Conservation (phyloP, 768 basidiomycete genomes). For the Phaeolepiota aurea region DNA sequence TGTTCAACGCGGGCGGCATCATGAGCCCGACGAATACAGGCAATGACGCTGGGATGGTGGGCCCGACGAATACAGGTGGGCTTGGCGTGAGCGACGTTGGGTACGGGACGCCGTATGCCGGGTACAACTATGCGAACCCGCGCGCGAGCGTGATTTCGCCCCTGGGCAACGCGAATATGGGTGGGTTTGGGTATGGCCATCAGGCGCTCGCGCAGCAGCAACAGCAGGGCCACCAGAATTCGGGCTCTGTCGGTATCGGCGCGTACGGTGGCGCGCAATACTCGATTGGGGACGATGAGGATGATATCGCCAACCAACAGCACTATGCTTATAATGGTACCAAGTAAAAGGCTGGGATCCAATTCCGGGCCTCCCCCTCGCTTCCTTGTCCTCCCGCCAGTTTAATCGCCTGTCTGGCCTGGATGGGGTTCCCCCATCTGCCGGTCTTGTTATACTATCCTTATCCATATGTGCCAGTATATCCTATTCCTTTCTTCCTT, state of each 20-base stretch:
- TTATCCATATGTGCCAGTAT: too few relatives aligned
- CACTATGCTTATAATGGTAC: not conserved
- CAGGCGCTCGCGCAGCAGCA: constrained; percentile 6
- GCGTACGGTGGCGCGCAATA: constrained; percentile 19
- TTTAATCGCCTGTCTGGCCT: not conserved
- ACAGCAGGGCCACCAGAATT: constrained; percentile 6
- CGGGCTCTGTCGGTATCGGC: constrained; percentile 6
- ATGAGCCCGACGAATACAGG: constrained; percentile 7
- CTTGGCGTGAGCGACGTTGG: constrained; percentile 3
- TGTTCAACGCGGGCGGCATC: constrained; percentile 13
- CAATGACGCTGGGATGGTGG: constrained; percentile 5
- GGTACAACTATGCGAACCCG: not conserved
- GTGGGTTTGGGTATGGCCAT: constrained; percentile 1
- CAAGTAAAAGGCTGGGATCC: not conserved
- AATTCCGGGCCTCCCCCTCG: too few relatives aligned
- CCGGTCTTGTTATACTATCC: not conserved
- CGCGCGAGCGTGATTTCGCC: constrained; percentile 5
- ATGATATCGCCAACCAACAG: constrained; percentile 3
- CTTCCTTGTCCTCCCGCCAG: not conserved
- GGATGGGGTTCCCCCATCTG: not conserved
- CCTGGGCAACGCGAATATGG: constrained; percentile 7
- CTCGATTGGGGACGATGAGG: constrained; percentile 23
- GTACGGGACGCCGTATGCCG: constrained; percentile 1
- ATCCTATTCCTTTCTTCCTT: too few relatives aligned
- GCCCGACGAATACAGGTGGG: constrained; percentile 6